Conservation (phyloP, 208 protist species). For the Leptomonas seymouri region DNA sequence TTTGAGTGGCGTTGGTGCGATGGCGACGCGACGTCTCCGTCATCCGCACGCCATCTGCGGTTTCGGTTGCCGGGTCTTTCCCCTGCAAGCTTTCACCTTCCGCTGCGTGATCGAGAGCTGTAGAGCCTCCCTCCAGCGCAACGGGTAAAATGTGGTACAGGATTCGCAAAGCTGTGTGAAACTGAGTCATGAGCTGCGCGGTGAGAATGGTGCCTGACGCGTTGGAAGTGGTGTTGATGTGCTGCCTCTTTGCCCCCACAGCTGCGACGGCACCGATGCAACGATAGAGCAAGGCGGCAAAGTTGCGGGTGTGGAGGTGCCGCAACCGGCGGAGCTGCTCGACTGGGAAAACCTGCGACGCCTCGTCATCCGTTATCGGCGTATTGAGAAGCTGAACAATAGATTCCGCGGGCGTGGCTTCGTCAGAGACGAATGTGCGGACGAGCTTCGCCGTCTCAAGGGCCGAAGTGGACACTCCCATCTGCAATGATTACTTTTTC, state of each 20-base stretch:
- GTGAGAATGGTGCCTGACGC: constrained; percentile 20
- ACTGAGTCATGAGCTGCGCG: constrained; percentile 29
- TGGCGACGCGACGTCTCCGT: not conserved
- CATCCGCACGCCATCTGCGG: not conserved
- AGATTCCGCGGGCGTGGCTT: constrained; percentile 25
- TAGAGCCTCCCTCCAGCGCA: constrained; percentile 66
- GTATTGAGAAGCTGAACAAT: constrained; percentile 45
- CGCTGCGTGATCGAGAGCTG: constrained; percentile 20
- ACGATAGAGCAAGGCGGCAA: constrained; percentile 69
- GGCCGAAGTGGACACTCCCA: constrained; percentile 74
- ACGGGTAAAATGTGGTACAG: constrained; percentile 69
- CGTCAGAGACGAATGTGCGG: constrained; percentile 34
- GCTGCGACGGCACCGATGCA: constrained; percentile 66
- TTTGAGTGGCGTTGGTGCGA: constrained; percentile 52
- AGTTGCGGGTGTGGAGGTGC: constrained; percentile 84
- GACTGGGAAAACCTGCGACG: constrained; percentile 51
- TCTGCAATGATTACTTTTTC: constrained; percentile 11
- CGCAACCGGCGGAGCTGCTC: constrained; percentile 62
- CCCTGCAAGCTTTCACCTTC: not conserved
- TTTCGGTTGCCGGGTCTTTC: not conserved
- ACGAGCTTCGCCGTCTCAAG: constrained; percentile 59
- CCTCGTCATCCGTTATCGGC: constrained; percentile 48
- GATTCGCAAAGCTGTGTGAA: constrained; percentile 63
- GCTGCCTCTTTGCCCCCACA: constrained; percentile 33
- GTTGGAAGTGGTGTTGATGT: constrained; percentile 27